Percentiles rank a stretch among this genome's conserved stretches.
Evolutionary conservation across 306 rosid genomes (phyloP).

Genomic region (Castanea crenata): DNA sequence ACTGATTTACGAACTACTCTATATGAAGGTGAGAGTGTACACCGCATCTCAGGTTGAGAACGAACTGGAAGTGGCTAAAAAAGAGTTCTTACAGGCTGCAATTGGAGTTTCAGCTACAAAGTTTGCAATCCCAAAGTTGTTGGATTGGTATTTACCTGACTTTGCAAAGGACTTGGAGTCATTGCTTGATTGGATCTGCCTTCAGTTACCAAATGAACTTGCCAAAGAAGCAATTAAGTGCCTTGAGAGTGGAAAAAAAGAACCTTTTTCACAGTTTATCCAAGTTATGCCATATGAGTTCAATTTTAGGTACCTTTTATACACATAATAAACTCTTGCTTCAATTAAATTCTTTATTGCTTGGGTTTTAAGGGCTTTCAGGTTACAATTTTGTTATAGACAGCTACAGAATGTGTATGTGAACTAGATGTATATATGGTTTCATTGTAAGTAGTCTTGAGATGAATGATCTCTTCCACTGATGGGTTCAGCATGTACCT

Average conservation of each 20-base stretch:
- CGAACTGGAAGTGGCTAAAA: constrained; percentile 81
- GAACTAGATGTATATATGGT: constrained; percentile 20
- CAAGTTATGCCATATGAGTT: constrained; percentile 84
- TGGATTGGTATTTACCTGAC: constrained; percentile 86
- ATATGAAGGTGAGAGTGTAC: constrained; percentile 84
- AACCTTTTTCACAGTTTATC: constrained; percentile 66
- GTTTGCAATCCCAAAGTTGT: constrained; percentile 72
- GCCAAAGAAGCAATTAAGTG: constrained; percentile 84
- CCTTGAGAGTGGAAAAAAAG: constrained; percentile 55
- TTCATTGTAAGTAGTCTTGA: constrained; percentile 22
- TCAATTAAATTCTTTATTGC: background rate
- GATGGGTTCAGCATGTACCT: background rate
- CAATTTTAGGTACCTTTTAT: constrained; percentile 85
- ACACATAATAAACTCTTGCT: constrained; percentile 41
- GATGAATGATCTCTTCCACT: background rate
- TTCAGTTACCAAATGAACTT: constrained; percentile 78
- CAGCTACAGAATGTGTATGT: constrained; percentile 13
- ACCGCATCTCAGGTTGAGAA: constrained; percentile 84
- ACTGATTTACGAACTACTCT: constrained; percentile 20
- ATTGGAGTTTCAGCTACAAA: constrained; percentile 64
- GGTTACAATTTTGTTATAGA: constrained; percentile 54
- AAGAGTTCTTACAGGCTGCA: constrained; percentile 85
- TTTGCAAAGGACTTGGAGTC: constrained; percentile 94
- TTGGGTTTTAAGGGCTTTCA: constrained; percentile 24
- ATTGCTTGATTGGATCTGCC: constrained; percentile 90